phyloP scores from a whole-genome alignment of 441 rosid genomes.

The Brassica hybrid region DNA sequence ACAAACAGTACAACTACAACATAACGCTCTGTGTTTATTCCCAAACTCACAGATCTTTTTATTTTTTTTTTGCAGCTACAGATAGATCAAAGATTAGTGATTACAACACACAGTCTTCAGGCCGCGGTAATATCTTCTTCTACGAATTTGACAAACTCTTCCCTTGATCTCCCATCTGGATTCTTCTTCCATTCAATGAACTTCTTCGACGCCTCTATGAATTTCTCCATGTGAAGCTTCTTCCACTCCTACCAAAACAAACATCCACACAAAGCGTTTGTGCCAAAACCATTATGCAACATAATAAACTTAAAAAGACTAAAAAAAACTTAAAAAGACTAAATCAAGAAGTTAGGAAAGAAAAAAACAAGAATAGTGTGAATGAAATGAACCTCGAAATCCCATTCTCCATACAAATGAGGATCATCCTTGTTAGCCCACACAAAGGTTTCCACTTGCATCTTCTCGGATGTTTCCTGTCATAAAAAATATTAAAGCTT shows the following conservation, averaged over 20 bases:
- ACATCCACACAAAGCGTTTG: slow-evolving; percentile 1
- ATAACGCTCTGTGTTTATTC: no score
- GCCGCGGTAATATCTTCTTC: slow-evolving; percentile 30
- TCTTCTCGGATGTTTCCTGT: slow-evolving; percentile 57
- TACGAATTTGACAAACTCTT: slow-evolving; percentile 62
- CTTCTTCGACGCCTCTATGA: slow-evolving; percentile 62
- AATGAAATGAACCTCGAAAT: slow-evolving; percentile 69
- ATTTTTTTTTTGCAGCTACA: neutral
- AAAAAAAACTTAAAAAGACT: no score
- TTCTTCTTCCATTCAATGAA: slow-evolving; percentile 75
- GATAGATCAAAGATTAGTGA: neutral
- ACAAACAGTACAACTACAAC: slow-evolving; percentile 5
- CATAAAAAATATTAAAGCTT: neutral
- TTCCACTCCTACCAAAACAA: slow-evolving; percentile 67
- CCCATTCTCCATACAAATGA: slow-evolving; percentile 81
- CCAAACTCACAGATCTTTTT: slow-evolving; percentile 3
- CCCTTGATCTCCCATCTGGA: slow-evolving; percentile 70
- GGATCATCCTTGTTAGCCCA: slow-evolving; percentile 75
- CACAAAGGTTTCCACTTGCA: slow-evolving; percentile 59
- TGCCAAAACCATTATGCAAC: neutral
- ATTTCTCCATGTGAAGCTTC: slow-evolving; percentile 65
- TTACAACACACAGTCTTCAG: neutral
- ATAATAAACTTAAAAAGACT: neutral
- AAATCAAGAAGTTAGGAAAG: neutral
- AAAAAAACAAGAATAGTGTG: neutral